phyloP scores from a whole-genome alignment of 1,284 basidiomycete genomes.

The Termitomyces sp. region DNA sequence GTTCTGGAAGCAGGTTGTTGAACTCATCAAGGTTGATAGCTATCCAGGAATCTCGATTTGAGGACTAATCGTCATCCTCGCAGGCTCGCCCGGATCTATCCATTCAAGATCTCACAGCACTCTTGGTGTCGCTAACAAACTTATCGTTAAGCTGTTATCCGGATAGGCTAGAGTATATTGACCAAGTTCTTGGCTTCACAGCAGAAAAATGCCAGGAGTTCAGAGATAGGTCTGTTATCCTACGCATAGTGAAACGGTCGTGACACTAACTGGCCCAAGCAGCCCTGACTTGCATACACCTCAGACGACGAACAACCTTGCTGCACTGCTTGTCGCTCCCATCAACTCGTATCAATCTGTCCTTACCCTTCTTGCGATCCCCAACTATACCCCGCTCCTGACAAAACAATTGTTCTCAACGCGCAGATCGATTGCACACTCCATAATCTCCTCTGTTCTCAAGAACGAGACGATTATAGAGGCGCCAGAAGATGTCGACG shows the following conservation, averaged over 20 bases:
- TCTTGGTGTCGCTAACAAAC: slow-evolving; percentile 90
- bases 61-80: slow-evolving; percentile 6
- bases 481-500: slow-evolving; percentile 85
- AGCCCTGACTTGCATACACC: slow-evolving; percentile 85
- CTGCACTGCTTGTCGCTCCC: slow-evolving; percentile 83
- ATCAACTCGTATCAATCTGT: slow-evolving; percentile 94
- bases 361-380: slow-evolving; percentile 88
- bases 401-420: slow-evolving; percentile 84
- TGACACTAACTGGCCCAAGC: slow-evolving; percentile 17
- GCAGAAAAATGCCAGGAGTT: slow-evolving; percentile 83
- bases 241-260: neutral
- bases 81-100: slow-evolving; percentile 92
- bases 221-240: slow-evolving; percentile 56
- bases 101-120: slow-evolving; percentile 92
- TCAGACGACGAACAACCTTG: slow-evolving; percentile 84
- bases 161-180: slow-evolving; percentile 90
- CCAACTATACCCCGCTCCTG: slow-evolving; percentile 80
- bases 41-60: neutral
- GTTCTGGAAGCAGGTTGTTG: slow-evolving; percentile 97
- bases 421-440: slow-evolving; percentile 85
- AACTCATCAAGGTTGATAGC: slow-evolving; percentile 79
- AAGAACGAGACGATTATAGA: slow-evolving; percentile 95
- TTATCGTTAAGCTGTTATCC: slow-evolving; percentile 93
- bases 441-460: slow-evolving; percentile 85
- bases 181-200: slow-evolving; percentile 88